A percentile compares a stretch with the other conserved stretches of the same genome.
Evolutionary conservation across 2,329 filamentous ascomycete genomes (phyloP).

Genomic region (Sporothrix curviconia): DNA sequence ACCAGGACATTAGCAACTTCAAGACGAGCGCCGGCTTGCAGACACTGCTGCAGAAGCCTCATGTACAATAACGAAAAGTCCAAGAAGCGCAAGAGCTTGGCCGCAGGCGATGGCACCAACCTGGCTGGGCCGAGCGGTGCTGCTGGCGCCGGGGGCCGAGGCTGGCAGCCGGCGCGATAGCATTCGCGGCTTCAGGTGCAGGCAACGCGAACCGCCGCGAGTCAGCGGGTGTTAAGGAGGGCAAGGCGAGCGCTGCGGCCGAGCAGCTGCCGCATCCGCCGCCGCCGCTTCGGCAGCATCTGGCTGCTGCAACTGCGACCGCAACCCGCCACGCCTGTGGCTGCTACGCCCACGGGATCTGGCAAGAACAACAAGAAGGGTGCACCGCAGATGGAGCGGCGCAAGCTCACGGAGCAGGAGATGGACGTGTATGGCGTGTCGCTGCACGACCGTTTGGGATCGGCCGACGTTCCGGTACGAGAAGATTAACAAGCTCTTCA

Average conservation of each 20-base stretch:
- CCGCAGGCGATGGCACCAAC: constrained; percentile 51
- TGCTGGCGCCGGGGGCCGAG: constrained; percentile 14
- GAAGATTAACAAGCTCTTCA: constrained; percentile 69
- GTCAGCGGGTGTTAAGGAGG: constrained; percentile 1
- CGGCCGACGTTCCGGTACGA: constrained; percentile 87
- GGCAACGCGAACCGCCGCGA: constrained; percentile 19
- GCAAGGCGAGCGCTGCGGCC: neutral
- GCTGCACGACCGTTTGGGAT: constrained; percentile 75
- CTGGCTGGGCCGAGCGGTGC: constrained; percentile 23
- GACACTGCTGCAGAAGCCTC: constrained; percentile 72
- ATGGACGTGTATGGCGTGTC: constrained; percentile 77
- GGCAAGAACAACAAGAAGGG: constrained; percentile 43
- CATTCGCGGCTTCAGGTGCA: constrained; percentile 39
- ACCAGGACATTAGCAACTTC: constrained; percentile 69
- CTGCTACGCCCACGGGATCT: constrained; percentile 5
- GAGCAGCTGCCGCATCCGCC: constrained; percentile 12
- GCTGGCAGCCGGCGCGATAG: constrained; percentile 44
- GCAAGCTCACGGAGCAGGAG: constrained; percentile 68
- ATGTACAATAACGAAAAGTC: constrained; percentile 70
- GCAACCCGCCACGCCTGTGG: constrained; percentile 26
- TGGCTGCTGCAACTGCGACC: constrained; percentile 31
- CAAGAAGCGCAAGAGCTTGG: constrained; percentile 75
- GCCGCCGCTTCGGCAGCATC: constrained; percentile 23
- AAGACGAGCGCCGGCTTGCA: constrained; percentile 75
- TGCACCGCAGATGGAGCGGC: constrained; percentile 48